phyloP scores from a whole-genome alignment of 441 rosid genomes.

The Euphorbia schlechtendalii region DNA sequence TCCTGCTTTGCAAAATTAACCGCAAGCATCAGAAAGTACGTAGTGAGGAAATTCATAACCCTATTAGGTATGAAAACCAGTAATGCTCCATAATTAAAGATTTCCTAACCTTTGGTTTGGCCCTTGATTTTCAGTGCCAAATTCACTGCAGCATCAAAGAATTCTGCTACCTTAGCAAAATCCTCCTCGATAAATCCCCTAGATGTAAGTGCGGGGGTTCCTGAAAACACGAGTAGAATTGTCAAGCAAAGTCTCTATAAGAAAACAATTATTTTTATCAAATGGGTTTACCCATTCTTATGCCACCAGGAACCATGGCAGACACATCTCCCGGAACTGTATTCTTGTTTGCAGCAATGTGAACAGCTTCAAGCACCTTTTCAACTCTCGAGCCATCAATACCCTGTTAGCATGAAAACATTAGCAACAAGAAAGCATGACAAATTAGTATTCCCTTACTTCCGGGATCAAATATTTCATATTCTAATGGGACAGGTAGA shows the following conservation, averaged over 20 bases:
- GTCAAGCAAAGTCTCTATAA: conserved; percentile 11
- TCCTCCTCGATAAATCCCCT: conserved; percentile 91
- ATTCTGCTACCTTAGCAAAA: conserved; percentile 81
- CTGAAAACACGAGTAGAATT: conserved; percentile 26
- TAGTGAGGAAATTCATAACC: too few relatives aligned
- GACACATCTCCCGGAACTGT: conserved; percentile 99
- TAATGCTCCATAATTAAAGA: conserved; percentile 2
- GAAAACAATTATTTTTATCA: neutral
- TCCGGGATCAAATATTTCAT: neutral
- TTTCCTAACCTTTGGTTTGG: conserved; percentile 53
- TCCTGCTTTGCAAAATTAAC: conserved; percentile 34
- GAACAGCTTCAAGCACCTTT: conserved; percentile 82
- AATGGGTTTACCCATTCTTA: conserved; percentile 74
- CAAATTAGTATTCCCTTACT: neutral
- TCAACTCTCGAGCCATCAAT: conserved; percentile 98
- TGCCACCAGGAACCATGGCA: conserved; percentile 99
- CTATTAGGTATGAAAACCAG: neutral
- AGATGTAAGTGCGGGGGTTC: conserved; percentile 92
- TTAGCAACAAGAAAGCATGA: neutral
- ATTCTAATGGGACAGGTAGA: neutral
- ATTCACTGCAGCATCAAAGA: conserved; percentile 67
- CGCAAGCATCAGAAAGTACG: conserved; percentile 1
- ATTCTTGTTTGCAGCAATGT: conserved; percentile 94
- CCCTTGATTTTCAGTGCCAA: conserved; percentile 71
- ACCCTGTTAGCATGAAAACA: conserved; percentile 38